Evolutionary conservation across 805 yeast genomes (phyloP).

Genomic region (Debaryomyces castellii): DNA sequence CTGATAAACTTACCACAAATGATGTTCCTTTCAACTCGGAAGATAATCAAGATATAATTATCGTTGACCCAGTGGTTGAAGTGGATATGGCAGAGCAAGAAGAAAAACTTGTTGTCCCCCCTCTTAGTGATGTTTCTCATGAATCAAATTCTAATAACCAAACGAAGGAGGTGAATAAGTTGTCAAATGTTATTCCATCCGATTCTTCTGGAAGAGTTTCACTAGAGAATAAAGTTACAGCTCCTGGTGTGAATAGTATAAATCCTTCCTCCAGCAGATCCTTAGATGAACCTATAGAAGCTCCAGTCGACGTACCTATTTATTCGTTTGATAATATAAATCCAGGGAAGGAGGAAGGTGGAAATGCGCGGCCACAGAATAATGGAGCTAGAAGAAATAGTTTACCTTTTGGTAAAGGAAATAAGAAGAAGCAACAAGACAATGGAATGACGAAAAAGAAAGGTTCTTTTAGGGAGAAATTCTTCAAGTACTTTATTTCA

Average conservation of each 20-base stretch:
- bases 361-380: background rate
- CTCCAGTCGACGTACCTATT: background rate
- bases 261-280: background rate
- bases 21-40: too few species aligned
- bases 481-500: constrained; percentile 33
- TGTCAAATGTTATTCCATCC: background rate
- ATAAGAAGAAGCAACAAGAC: background rate
- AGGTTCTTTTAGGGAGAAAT: constrained; percentile 18
- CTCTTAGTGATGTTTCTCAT: too few species aligned
- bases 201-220: background rate
- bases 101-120: too few species aligned
- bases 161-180: background rate
- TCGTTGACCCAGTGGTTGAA: too few species aligned
- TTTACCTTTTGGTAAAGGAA: background rate
- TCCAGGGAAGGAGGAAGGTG: background rate
- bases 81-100: too few species aligned
- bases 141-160: too few species aligned
- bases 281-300: background rate
- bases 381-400: background rate
- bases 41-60: too few species aligned
- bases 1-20: too few species aligned
- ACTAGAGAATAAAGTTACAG: background rate
- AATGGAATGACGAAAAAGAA: constrained; percentile 7
- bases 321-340: background rate
- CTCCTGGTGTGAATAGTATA: background rate